Evolutionary conservation across 352 stramenopile species (phyloP).

Genomic region (Globisporangium abappressorium): DNA sequence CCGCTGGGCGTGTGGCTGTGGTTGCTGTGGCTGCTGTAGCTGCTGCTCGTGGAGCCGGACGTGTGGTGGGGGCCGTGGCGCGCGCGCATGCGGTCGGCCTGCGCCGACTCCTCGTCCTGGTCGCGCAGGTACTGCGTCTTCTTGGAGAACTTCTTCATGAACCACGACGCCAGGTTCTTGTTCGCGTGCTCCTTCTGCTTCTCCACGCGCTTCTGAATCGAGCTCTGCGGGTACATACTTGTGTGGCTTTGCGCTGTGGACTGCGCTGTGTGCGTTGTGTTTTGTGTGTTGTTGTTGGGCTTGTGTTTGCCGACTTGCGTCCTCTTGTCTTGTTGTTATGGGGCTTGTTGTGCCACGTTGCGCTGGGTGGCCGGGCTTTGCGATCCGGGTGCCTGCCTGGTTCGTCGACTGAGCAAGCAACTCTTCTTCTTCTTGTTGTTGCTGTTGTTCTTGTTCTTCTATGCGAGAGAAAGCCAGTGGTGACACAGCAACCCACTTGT

Average conservation of each 20-base stretch:
- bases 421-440: neutral
- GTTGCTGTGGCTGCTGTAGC: conserved; percentile 3
- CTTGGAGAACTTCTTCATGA: conserved; percentile 67
- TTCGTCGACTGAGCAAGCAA: conserved; percentile 9
- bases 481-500: neutral
- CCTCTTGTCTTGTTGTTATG: neutral
- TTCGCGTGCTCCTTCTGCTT: conserved; percentile 59
- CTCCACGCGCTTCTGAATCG: conserved; percentile 49
- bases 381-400: neutral
- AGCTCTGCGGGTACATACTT: conserved; percentile 18
- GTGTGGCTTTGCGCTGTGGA: neutral
- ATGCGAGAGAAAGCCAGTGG: neutral
- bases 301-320: conserved; percentile 4
- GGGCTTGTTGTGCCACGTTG: conserved; percentile 9
- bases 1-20: conserved; percentile 14
- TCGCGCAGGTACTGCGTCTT: conserved; percentile 56
- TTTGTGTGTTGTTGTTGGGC: neutral
- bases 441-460: neutral
- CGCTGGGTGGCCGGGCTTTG: conserved; percentile 8
- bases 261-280: conserved; percentile 2
- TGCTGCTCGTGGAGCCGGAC: neutral
- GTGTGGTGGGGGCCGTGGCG: conserved; percentile 15
- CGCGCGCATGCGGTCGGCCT: conserved; percentile 28
- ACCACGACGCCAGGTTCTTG: conserved; percentile 62
- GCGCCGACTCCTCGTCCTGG: conserved; percentile 48